Base-by-base conservation (phyloP, 2,329 filamentous ascomycete species). In the Beauveria sp. region DNA sequence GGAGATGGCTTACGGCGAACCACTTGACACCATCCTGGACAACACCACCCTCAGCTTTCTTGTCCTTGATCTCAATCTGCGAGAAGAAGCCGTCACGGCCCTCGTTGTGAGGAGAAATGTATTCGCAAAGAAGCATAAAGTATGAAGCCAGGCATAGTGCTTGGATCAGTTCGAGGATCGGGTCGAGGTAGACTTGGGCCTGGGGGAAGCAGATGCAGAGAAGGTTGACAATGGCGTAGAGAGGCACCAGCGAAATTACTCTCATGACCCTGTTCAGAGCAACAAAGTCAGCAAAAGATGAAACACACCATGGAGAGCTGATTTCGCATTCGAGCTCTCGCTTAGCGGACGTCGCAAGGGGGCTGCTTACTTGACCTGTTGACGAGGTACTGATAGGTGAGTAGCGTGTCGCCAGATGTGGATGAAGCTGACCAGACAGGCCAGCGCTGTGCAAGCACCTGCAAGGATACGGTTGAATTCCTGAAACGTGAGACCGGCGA, bases 121-220 rank as follows among this genome's bases (percentile, higher is more conserved):
- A 78, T 50, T 76, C 75, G 65, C 74, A 77, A 45, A 79, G 69
- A 31, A 80, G 71, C 10, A 80, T 69, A 64, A 78, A 77, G 65
- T 80, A 80, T 12, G 71, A 70, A n/a, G 71, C 73, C 1, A 81
- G 66, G 10, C 76, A 75, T 31, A 77, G 66, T 5, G 72, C 68
- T 67, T 80, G 73, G 62, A 75, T 71, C 6, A 77, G 63, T 24
- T 75, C 73, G 26, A 75, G 66, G 67, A 75, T 75, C 3, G 74
- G 71, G 34, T 71, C 66, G 14, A 80, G 62, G 64, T 79, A 80
- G 49, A 76, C 69, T 50, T 74, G 72, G 2, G 71, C 66, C 24
- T 70, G 67, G 2, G 76, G 74, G 43, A 73, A 74, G 59, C 68
- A 69, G 20, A 79, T 70, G 2, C 70, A 69, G 4, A 80, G 66